phyloP scores from a whole-genome alignment of 2,329 filamentous ascomycete species.

The Eurotiales sp. region DNA sequence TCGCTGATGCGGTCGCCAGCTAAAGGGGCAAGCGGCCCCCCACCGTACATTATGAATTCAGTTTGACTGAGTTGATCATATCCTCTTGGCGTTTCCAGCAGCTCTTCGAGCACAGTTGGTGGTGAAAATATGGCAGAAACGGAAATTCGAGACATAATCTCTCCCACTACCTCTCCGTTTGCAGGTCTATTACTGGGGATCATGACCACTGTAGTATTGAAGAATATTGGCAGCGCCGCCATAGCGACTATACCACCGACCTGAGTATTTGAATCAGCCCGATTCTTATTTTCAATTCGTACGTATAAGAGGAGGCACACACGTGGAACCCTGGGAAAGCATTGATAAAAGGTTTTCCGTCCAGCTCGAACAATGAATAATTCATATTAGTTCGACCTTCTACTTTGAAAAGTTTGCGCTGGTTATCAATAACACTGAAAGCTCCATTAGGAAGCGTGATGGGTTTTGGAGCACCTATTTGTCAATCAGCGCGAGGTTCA shows the following conservation, averaged over 20 bases:
- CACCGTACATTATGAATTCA: constrained; percentile 17
- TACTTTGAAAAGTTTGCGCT: constrained; percentile 14
- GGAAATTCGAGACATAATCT: no score
- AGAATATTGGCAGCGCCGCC: no score
- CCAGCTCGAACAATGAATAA: constrained; percentile 17
- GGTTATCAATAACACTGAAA: constrained; percentile 12
- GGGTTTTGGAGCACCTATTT: constrained; percentile 28
- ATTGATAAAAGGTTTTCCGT: background rate
- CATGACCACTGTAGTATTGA: no score
- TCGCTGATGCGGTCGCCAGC: constrained; percentile 9
- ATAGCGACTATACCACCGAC: no score
- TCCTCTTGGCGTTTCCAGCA: constrained; percentile 17
- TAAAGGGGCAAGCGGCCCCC: constrained; percentile 16
- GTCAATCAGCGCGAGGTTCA: no score
- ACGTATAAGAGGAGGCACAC: no score
- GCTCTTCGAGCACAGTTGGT: constrained; percentile 22
- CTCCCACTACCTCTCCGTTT: no score
- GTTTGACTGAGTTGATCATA: constrained; percentile 16
- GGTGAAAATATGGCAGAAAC: constrained; percentile 27
- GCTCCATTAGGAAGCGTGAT: constrained; percentile 25
- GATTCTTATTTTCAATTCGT: no score
- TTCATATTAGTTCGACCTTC: no score
- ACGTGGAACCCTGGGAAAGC: no score
- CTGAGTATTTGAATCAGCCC: no score
- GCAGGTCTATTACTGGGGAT: no score